These are phyloP conservation scores for Tremellales sp. DNA, from an alignment of 1,284 basidiomycete species.

Conservation along the genomic window DNA sequence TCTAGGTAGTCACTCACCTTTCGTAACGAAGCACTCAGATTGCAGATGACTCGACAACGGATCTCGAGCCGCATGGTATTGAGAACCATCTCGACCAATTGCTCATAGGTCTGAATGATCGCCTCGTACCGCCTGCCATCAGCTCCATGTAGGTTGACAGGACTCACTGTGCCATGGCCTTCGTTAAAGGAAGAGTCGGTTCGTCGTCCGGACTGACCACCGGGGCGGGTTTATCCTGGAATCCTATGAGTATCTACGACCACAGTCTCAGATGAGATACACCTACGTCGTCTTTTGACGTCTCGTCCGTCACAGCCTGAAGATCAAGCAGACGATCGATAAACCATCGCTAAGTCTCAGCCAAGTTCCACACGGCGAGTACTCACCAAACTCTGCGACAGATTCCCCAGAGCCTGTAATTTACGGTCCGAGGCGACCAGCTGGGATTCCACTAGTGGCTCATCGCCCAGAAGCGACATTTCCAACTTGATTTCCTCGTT, in stretches of 20 bases:
- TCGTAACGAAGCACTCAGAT: conserved; percentile 72
- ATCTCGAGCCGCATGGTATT: conserved; percentile 87
- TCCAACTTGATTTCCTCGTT: conserved; percentile 72
- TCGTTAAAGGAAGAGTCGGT: conserved; percentile 70
- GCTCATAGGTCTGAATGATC: conserved; percentile 81
- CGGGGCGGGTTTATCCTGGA: too few relatives aligned
- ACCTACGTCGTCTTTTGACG: too few relatives aligned
- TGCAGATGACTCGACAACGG: conserved; percentile 77
- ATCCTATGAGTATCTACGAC: too few relatives aligned
- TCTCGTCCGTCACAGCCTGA: conserved; percentile 60
- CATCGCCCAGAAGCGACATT: conserved; percentile 58
- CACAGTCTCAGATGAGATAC: too few relatives aligned
- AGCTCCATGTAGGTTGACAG: conserved; percentile 7
- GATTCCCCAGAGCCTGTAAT: conserved; percentile 68
- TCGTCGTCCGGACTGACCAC: conserved; percentile 56
- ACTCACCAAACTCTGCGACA: conserved; percentile 83
- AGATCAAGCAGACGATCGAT: conserved; percentile 63
- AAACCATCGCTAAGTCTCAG: conserved; percentile 67
- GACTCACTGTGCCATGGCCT: conserved; percentile 79
- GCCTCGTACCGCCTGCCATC: conserved; percentile 75
- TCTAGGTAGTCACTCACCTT: conserved; percentile 54
- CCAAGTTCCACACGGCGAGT: not conserved
- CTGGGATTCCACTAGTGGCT: conserved; percentile 59
- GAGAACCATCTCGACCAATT: conserved; percentile 79
- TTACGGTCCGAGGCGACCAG: conserved; percentile 74